phyloP scores from a whole-genome alignment of 164 flowering plant genomes.

The Nymphaea thermarum region DNA sequence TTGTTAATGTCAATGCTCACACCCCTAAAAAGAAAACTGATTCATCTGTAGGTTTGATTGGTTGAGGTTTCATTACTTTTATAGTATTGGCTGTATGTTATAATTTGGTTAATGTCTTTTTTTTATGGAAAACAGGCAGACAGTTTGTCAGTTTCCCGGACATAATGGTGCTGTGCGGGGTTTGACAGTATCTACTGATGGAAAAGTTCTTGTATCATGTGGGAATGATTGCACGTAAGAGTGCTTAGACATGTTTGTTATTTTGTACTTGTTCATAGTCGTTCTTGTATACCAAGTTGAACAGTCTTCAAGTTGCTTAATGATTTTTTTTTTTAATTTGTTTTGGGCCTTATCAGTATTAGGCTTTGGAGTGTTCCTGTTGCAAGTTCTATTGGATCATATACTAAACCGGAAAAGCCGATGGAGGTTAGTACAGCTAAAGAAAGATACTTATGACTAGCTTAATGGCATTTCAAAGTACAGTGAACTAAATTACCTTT shows the following conservation, averaged over 20 bases:
- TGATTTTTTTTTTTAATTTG: too few relatives aligned
- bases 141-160: slow-evolving; percentile 82
- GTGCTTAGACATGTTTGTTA: background rate
- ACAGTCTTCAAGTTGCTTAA: too few relatives aligned
- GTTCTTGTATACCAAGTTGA: background rate
- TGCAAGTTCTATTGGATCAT: slow-evolving; percentile 26
- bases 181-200: slow-evolving; percentile 89
- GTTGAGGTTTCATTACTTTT: background rate
- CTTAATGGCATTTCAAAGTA: background rate
- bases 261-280: background rate
- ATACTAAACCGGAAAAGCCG: slow-evolving; percentile 25
- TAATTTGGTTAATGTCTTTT: background rate
- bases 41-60: background rate
- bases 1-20: background rate
- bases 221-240: slow-evolving; percentile 91
- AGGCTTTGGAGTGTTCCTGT: slow-evolving; percentile 83
- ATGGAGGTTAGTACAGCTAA: slow-evolving; percentile 29
- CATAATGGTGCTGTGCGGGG: slow-evolving; percentile 88
- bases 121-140: slow-evolving; percentile 29
- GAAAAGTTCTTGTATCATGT: slow-evolving; percentile 72
- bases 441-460: background rate
- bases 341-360: slow-evolving; percentile 36
- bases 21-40: background rate
- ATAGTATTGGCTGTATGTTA: too few relatives aligned
- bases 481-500: background rate